Percentiles rank a stretch among this genome's conserved stretches.
These are phyloP conservation scores for Stachybotrys echinatus DNA, from an alignment of 2,329 filamentous ascomycete genomes.

Conservation along the genomic window DNA sequence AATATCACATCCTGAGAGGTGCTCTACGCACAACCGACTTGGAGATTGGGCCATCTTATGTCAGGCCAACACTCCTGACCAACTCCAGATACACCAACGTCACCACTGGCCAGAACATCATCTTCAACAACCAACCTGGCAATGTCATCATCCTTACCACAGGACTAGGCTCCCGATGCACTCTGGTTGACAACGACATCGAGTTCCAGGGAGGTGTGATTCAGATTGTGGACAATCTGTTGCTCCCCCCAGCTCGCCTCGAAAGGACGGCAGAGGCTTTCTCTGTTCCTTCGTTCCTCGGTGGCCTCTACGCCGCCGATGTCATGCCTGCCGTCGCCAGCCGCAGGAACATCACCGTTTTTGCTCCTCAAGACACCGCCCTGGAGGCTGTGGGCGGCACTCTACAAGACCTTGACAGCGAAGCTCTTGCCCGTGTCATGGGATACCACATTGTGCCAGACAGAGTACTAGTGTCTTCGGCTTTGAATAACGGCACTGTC, in stretches of 20 bases:
- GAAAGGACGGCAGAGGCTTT: conserved; percentile 48
- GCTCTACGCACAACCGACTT: conserved; percentile 36
- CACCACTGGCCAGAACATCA: conserved; percentile 42
- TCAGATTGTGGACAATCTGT: conserved; percentile 46
- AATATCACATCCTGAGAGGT: conserved; percentile 57
- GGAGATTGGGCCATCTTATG: conserved; percentile 26
- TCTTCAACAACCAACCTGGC: conserved; percentile 37
- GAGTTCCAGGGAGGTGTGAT: conserved; percentile 43
- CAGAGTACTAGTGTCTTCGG: conserved; percentile 44
- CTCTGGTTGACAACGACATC: conserved; percentile 36
- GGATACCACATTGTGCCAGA: conserved; percentile 61
- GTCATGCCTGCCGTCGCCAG: conserved; percentile 35
- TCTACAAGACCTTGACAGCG: conserved; percentile 37
- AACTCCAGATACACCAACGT: conserved; percentile 40
- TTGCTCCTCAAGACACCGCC: conserved; percentile 56
- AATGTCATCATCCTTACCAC: conserved; percentile 42
- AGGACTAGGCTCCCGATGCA: conserved; percentile 40
- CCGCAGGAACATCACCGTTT: conserved; percentile 50
- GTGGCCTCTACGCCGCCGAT: conserved; percentile 22
- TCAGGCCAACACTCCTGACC: conserved; percentile 38
- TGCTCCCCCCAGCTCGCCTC: conserved; percentile 40
- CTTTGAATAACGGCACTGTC: conserved; percentile 23
- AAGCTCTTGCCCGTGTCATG: conserved; percentile 47
- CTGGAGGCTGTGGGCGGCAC: conserved; percentile 52
- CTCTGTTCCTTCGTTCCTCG: conserved; percentile 32